phyloP scores from a whole-genome alignment of 345 rosid genomes.

The Citrus australasica region DNA sequence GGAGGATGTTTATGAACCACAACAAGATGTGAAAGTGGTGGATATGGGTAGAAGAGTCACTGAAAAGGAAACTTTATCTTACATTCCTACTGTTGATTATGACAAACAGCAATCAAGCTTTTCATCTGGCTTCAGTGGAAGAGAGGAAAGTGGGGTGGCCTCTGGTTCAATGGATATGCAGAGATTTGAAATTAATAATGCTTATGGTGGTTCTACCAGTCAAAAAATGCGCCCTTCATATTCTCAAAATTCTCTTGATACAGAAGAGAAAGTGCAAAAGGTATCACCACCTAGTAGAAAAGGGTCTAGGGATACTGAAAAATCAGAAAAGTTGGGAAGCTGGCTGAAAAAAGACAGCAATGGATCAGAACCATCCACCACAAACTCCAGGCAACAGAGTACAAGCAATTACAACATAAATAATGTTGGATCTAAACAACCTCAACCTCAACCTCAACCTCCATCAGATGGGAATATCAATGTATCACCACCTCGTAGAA shows the following conservation, averaged over 20 bases:
- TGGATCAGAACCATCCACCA: constrained; percentile 43
- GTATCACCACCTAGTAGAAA: constrained; percentile 83
- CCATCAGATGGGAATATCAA: constrained; percentile 61
- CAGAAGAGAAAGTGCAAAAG: constrained; percentile 76
- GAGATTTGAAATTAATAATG: constrained; percentile 44
- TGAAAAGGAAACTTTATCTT: constrained; percentile 57
- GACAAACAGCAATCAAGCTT: constrained; percentile 47
- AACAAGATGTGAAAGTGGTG: constrained; percentile 44
- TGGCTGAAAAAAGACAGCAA: constrained; percentile 49
- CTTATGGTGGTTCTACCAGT: constrained; percentile 47
- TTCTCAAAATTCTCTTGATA: constrained; percentile 50
- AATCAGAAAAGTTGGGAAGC: constrained; percentile 53
- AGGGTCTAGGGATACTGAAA: constrained; percentile 66
- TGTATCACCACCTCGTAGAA: constrained; percentile 87
- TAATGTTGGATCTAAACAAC: constrained; percentile 40
- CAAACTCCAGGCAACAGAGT: constrained; percentile 41
- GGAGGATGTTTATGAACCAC: constrained; percentile 55
- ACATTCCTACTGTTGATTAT: constrained; percentile 36
- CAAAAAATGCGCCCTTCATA: constrained; percentile 42
- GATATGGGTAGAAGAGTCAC: constrained; percentile 57
- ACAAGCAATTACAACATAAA: constrained; percentile 35
- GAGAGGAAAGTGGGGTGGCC: constrained; percentile 51
- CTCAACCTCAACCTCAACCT: constrained; percentile 56
- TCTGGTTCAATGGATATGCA: constrained; percentile 57
- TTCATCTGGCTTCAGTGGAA: constrained; percentile 41